Base-by-base conservation (phyloP, 495 filamentous ascomycete genomes). In the Patellaria atrata region DNA sequence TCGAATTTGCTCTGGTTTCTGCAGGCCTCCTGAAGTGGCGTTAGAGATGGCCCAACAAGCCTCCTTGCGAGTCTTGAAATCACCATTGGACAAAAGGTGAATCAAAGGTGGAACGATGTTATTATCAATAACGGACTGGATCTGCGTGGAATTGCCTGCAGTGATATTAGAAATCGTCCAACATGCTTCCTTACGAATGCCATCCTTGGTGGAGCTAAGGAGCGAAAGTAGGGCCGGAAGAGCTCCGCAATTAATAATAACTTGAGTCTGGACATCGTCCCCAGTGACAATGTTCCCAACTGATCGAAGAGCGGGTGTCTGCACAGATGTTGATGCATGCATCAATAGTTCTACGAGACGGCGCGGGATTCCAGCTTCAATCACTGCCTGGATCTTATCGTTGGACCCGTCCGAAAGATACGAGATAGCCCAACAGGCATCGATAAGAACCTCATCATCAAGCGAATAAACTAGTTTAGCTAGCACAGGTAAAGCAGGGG, bases 81-180 rank as follows among this genome's bases (percentile, higher is more conserved):
- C 91, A 27, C 91, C 91, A 44, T 94, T 87, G 27, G 82, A 83
- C 22, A 99, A 70, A 6, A 99, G 69, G 57, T 94, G 86, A 56
- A 99, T 91, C 36, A 99, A 64, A 22, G 91, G 91, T 18, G 86
- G 83, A 43, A 99, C 85, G 52, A 99, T 93, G 55, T 86, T 82
- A 44, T 86, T 84, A 52, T 99, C 91, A 50, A 99, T 80, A 30
- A 99, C 91, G 13, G 87, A 65, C 59, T 96, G 91, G 51, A 99
- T 99, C 61, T 99, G 91, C 30, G 73, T 86, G 15, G 85, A 92
- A 65, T 96, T 99, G 16, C 91, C 91, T 34, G 91, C 91, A 12
- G 91, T 99, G 51, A 99, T 77, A 65, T 99, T 99, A 47, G 85
- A 94, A 47, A 99, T 99, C 19, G 91, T 99, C 91, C 91, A 99